Base-by-base conservation (phyloP, 768 basidiomycete genomes). In the Pulveroboletus sp. region DNA sequence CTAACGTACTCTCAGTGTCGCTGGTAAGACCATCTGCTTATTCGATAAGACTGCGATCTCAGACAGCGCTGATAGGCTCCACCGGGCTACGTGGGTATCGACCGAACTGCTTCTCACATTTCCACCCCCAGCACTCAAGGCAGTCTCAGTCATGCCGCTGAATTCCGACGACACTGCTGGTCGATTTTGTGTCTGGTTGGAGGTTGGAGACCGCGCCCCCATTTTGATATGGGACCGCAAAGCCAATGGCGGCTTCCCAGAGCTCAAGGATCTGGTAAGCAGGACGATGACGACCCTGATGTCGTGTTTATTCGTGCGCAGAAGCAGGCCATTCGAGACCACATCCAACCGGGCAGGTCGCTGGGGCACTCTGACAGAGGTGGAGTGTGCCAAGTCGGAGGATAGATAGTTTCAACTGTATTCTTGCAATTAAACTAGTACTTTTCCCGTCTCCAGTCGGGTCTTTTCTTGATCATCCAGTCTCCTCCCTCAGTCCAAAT, bases 61-160 rank as follows among this genome's bases (percentile, higher is more conserved):
- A 51, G 42, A 19, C 11, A 37, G 10, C 16, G 13, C 41, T 39
- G 37, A 36, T 43, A 94, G 94, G 94, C 77, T 94, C 33, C 93
- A 94, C 58, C 79, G 94, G 58, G 94, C 94, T 27, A 84, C 82
- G 11, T 97, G 94, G 94, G 78, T 85, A n/a, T 87, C 90, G 52
- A 97, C 94, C 0, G 94, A 97, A 58, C 76, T 97, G 14, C 79
- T 94, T 57, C 69, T 95, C 31, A 97, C 94, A 1, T 97, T 97
- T 67, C 87, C 92, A 11, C 81, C 90, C 23, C 92, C 92, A 0
- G 62, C 70, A 1, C 69, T 97, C 46, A 75, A 73, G 39, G 75
- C 77, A 38, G 81, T 94, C 45, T 78, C 83, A 11, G 70, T 95
- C 38, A 66, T 89, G 17, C 93, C 94, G 17, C 73, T 84, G 45